These are phyloP conservation scores for Pseudozyma sp. DNA, from an alignment of 1,284 basidiomycete genomes.

Conservation along the genomic window DNA sequence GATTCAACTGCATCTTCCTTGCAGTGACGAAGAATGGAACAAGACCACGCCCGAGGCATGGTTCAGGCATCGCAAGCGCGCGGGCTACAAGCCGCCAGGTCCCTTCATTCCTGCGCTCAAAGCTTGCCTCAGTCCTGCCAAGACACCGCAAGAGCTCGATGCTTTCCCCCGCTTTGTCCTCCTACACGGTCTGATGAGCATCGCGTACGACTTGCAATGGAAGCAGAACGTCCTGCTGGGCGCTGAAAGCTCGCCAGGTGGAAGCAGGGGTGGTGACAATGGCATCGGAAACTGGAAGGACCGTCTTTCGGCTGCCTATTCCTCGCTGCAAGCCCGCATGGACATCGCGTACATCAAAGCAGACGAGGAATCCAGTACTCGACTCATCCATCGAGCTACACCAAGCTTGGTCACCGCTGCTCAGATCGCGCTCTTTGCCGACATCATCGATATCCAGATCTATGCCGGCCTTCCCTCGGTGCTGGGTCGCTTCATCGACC, in stretches of 20 bases:
- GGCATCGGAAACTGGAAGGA: constrained; percentile 51
- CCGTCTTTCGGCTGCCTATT: constrained; percentile 47
- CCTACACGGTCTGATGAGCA: constrained; percentile 59
- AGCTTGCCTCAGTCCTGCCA: constrained; percentile 48
- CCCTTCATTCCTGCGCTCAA: constrained; percentile 56
- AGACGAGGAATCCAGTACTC: constrained; percentile 47
- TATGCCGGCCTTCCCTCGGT: constrained; percentile 55
- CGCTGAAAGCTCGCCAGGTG: constrained; percentile 41
- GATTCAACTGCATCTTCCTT: constrained; percentile 53
- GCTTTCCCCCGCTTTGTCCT: constrained; percentile 54
- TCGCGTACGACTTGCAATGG: constrained; percentile 59
- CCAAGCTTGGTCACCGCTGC: constrained; percentile 52
- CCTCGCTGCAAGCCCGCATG: constrained; percentile 50
- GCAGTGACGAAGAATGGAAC: constrained; percentile 54
- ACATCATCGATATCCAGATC: constrained; percentile 59
- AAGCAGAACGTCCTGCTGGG: constrained; percentile 56
- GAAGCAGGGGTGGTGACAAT: constrained; percentile 23
- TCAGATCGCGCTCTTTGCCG: constrained; percentile 54
- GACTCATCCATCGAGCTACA: constrained; percentile 47
- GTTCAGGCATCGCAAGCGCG: constrained; percentile 38
- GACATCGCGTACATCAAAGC: constrained; percentile 52
- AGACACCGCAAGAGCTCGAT: constrained; percentile 51
- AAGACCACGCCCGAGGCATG: constrained; percentile 50
- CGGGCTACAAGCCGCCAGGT: constrained; percentile 43
- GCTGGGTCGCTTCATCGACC: constrained; percentile 58